Percentiles rank a stretch among this genome's conserved stretches.
phyloP scores from a whole-genome alignment of 768 basidiomycete genomes.

The Tulasnella sp. region DNA sequence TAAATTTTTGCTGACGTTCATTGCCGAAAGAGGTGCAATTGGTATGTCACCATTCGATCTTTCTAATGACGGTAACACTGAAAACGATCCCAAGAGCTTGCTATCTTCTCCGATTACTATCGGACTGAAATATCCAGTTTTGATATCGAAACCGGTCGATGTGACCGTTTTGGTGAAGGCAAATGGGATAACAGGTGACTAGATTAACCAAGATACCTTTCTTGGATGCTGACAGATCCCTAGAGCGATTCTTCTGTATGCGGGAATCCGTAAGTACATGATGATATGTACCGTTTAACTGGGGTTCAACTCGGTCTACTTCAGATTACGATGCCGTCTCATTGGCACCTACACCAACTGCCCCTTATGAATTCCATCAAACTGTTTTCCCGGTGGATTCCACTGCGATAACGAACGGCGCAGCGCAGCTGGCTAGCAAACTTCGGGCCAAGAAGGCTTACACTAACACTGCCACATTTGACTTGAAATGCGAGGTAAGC shows the following conservation, averaged over 20 bases:
- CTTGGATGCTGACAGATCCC: conserved; percentile 10
- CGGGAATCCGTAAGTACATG: conserved; percentile 60
- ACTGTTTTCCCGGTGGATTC: conserved; percentile 57
- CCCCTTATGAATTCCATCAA: conserved; percentile 80
- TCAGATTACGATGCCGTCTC: conserved; percentile 78
- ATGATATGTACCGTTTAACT: no score
- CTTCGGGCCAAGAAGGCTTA: conserved; percentile 63
- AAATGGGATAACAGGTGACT: conserved; percentile 28
- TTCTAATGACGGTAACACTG: neutral
- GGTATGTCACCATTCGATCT: conserved; percentile 30
- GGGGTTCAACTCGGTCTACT: neutral
- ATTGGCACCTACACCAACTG: conserved; percentile 61
- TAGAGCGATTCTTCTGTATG: conserved; percentile 72
- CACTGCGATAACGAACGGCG: conserved; percentile 50
- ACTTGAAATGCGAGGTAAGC: conserved; percentile 69
- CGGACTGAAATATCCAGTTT: conserved; percentile 75
- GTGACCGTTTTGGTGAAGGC: conserved; percentile 64
- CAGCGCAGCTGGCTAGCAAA: conserved; percentile 54
- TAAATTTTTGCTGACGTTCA: neutral
- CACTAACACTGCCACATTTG: conserved; percentile 86
- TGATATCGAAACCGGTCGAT: conserved; percentile 83
- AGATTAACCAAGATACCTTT: conserved; percentile 4
- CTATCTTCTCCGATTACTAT: conserved; percentile 72
- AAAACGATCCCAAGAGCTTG: conserved; percentile 32
- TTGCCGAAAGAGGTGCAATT: conserved; percentile 52